Evolutionary conservation across 129 eudicot species (phyloP).

Genomic region (Calendula officinalis): DNA sequence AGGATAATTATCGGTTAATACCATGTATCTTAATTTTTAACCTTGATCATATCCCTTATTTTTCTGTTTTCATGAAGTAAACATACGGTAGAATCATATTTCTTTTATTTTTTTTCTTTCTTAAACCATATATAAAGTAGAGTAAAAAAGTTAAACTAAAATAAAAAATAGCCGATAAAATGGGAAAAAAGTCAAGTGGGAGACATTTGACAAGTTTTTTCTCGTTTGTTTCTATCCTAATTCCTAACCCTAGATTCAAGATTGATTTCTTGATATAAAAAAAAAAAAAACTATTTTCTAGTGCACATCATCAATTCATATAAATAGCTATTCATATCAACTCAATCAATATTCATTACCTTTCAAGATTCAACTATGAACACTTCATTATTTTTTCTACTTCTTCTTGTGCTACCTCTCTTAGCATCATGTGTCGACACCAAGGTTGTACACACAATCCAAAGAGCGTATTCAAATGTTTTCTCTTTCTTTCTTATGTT

Average conservation of each 20-base stretch:
- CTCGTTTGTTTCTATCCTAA: conserved; percentile 17
- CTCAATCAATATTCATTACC: conserved; percentile 11
- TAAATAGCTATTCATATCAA: conserved; percentile 24
- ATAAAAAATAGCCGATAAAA: neutral
- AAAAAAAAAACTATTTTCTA: conserved; percentile 6
- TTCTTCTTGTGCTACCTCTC: conserved; percentile 51
- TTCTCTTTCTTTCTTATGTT: neutral
- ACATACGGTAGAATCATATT: too few relatives aligned
- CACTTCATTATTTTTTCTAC: conserved; percentile 18
- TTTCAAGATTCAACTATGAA: conserved; percentile 34
- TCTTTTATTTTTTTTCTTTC: neutral
- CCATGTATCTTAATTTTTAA: too few relatives aligned
- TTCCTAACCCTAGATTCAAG: conserved; percentile 35
- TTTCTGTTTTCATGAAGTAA: too few relatives aligned
- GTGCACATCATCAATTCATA: conserved; percentile 20
- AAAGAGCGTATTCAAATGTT: neutral
- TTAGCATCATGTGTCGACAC: conserved; percentile 46
- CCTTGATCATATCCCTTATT: too few relatives aligned
- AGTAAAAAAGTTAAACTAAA: neutral
- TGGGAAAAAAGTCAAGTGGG: conserved; percentile 13
- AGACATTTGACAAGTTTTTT: conserved; percentile 14
- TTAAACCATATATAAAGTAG: neutral
- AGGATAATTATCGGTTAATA: too few relatives aligned
- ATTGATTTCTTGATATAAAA: conserved; percentile 26
- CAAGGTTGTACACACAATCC: conserved; percentile 46